Evolutionary conservation across 768 basidiomycete genomes (phyloP).

Genomic region (Steccherinum ochraceum): DNA sequence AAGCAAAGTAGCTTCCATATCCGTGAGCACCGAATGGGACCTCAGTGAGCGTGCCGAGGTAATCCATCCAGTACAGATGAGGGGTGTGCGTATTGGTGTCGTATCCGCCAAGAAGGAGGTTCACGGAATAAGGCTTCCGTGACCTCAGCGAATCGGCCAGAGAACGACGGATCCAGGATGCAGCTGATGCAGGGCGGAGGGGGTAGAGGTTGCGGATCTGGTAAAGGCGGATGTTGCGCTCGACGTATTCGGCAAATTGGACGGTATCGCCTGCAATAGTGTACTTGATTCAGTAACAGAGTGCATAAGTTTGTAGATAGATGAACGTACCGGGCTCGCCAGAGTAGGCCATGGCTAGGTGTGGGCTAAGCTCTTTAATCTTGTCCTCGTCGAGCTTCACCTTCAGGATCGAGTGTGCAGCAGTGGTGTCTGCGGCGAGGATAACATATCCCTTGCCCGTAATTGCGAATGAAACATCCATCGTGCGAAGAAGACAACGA

Average conservation of each 20-base stretch:
- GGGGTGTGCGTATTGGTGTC: constrained; percentile 71
- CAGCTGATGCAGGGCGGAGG: constrained; percentile 85
- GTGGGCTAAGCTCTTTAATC: constrained; percentile 85
- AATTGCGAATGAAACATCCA: constrained; percentile 91
- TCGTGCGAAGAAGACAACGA: constrained; percentile 23
- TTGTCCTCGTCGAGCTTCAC: constrained; percentile 98
- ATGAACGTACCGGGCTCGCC: constrained; percentile 78
- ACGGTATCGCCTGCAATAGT: constrained; percentile 76
- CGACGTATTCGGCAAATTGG: constrained; percentile 94
- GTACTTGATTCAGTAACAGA: background rate
- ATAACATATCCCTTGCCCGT: constrained; percentile 93
- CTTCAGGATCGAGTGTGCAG: constrained; percentile 89
- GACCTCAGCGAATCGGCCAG: constrained; percentile 89
- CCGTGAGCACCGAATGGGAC: constrained; percentile 96
- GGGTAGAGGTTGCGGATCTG: constrained; percentile 91
- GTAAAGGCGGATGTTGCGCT: constrained; percentile 92
- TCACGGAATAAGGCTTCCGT: constrained; percentile 83
- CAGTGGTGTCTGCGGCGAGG: constrained; percentile 85
- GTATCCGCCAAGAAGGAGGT: constrained; percentile 89
- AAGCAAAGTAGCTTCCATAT: constrained; percentile 87
- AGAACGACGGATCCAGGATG: constrained; percentile 90
- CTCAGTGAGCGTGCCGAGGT: constrained; percentile 82
- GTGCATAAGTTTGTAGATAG: background rate
- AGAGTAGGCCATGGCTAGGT: constrained; percentile 91
- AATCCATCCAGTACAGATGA: constrained; percentile 93